phyloP scores from a whole-genome alignment of 2,329 filamentous ascomycete species.

The Pseudogymnoascus sp. region DNA sequence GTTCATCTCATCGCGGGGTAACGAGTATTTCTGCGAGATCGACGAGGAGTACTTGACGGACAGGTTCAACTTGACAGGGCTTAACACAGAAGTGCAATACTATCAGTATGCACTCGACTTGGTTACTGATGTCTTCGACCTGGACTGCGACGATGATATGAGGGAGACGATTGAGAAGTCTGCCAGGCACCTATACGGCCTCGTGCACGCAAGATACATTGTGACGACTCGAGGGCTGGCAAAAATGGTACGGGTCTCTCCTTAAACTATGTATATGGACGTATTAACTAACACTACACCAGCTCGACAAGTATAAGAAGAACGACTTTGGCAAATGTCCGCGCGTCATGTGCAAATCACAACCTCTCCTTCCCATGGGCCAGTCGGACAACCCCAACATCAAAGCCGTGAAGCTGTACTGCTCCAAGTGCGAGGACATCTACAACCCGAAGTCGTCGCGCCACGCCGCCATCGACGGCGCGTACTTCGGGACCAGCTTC shows the following conservation, averaged over 20 bases:
- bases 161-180: constrained; percentile 97
- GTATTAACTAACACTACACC: constrained; percentile 16
- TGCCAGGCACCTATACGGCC: constrained; percentile 85
- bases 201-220: constrained; percentile 94
- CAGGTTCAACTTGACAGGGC: constrained; percentile 92
- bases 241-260: constrained; percentile 71
- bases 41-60: constrained; percentile 98
- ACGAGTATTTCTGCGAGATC: constrained; percentile 99
- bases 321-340: constrained; percentile 97
- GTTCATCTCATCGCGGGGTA: constrained; percentile 96
- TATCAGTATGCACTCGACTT: constrained; percentile 98
- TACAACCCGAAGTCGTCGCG: constrained; percentile 98
- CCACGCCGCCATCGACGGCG: constrained; percentile 90
- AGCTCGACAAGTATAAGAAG: constrained; percentile 99
- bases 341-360: constrained; percentile 86
- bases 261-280: background rate
- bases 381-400: constrained; percentile 80
- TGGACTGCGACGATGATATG: constrained; percentile 98
- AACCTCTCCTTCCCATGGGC: constrained; percentile 90
- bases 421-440: constrained; percentile 91
- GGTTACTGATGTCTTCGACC: constrained; percentile 95
- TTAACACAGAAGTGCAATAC: constrained; percentile 96
- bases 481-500: constrained; percentile 96
- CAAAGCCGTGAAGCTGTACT: constrained; percentile 94
- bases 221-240: constrained; percentile 87